phyloP scores from a whole-genome alignment of 768 basidiomycete genomes.

The Tylopilus felleus region DNA sequence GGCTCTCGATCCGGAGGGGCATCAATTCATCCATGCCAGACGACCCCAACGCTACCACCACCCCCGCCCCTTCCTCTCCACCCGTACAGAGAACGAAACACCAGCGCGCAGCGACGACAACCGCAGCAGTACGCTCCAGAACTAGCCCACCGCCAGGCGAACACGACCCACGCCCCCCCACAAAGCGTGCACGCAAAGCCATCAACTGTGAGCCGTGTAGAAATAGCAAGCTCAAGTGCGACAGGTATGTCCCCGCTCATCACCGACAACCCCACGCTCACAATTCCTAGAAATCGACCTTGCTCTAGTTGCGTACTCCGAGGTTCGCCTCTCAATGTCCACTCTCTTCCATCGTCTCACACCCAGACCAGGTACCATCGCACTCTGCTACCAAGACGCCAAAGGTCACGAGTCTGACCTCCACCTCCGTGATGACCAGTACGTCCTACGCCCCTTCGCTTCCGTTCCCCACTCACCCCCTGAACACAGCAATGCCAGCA shows the following conservation, averaged over 20 bases:
- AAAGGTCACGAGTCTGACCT: constrained; percentile 58
- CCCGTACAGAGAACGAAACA: constrained; percentile 18
- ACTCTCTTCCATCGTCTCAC: constrained; percentile 13
- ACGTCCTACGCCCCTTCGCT: constrained; percentile 1
- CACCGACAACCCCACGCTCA: neutral
- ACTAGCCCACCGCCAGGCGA: constrained; percentile 48
- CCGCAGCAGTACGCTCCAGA: constrained; percentile 45
- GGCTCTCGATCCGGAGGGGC: constrained; percentile 26
- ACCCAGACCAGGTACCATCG: constrained; percentile 60
- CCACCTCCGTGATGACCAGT: constrained; percentile 54
- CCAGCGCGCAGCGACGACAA: constrained; percentile 16
- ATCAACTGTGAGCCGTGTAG: constrained; percentile 90
- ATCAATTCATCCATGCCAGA: constrained; percentile 32
- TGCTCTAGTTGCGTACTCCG: constrained; percentile 84
- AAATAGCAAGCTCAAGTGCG: constrained; percentile 86
- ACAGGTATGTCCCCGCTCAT: constrained; percentile 51
- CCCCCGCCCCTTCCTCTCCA: constrained; percentile 13
- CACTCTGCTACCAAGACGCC: constrained; percentile 76
- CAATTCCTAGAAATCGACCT: constrained; percentile 64
- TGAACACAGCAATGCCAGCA: constrained; percentile 28
- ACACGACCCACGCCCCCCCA: constrained; percentile 61
- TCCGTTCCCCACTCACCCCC: constrained; percentile 38
- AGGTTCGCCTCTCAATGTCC: constrained; percentile 42
- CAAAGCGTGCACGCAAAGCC: constrained; percentile 81
- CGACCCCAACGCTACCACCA: constrained; percentile 20